Percentiles rank a stretch among this genome's conserved stretches.
Evolutionary conservation across 441 rosid species (phyloP).

Genomic region (Gossypium laxum): DNA sequence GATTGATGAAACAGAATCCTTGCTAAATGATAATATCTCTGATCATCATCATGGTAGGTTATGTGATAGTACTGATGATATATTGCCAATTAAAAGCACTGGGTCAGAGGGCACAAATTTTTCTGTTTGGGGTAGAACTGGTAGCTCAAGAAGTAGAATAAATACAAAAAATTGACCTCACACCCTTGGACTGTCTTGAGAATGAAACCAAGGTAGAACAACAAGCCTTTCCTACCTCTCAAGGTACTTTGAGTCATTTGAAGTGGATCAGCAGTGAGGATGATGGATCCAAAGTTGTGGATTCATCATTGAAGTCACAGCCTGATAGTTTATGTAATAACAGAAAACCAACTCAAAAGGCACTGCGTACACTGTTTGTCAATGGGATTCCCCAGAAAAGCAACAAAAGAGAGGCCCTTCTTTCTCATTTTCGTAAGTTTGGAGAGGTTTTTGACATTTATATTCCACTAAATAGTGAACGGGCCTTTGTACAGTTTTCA

Average conservation of each 20-base stretch:
- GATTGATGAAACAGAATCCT: slow-evolving; percentile 44
- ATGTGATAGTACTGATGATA: slow-evolving; percentile 34
- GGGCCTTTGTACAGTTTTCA: slow-evolving; percentile 93
- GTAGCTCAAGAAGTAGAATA: slow-evolving; percentile 39
- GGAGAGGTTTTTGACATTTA: slow-evolving; percentile 85
- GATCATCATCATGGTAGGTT: slow-evolving; percentile 31
- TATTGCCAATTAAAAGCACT: slow-evolving; percentile 27
- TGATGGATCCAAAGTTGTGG: slow-evolving; percentile 36
- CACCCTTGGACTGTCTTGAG: slow-evolving; percentile 34
- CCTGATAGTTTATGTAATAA: slow-evolving; percentile 30
- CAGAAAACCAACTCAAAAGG: slow-evolving; percentile 71
- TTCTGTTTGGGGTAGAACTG: slow-evolving; percentile 72
- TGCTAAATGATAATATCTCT: slow-evolving; percentile 36
- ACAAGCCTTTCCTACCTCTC: slow-evolving; percentile 28
- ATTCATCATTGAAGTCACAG: slow-evolving; percentile 34
- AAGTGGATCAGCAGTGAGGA: slow-evolving; percentile 39
- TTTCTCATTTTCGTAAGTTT: slow-evolving; percentile 84
- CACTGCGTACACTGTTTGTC: slow-evolving; percentile 76
- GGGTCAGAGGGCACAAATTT: slow-evolving; percentile 33
- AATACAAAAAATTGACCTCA: slow-evolving; percentile 40
- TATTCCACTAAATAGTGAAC: slow-evolving; percentile 66
- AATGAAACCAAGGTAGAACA: slow-evolving; percentile 43
- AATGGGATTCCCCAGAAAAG: slow-evolving; percentile 65
- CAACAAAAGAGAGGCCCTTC: slow-evolving; percentile 73
- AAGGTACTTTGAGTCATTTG: slow-evolving; percentile 33